Evolutionary conservation across 2,329 filamentous ascomycete species (phyloP), one percentile per base, ranked within the genome.

Genomic region (Pseudopyricularia cyperi): DNA sequence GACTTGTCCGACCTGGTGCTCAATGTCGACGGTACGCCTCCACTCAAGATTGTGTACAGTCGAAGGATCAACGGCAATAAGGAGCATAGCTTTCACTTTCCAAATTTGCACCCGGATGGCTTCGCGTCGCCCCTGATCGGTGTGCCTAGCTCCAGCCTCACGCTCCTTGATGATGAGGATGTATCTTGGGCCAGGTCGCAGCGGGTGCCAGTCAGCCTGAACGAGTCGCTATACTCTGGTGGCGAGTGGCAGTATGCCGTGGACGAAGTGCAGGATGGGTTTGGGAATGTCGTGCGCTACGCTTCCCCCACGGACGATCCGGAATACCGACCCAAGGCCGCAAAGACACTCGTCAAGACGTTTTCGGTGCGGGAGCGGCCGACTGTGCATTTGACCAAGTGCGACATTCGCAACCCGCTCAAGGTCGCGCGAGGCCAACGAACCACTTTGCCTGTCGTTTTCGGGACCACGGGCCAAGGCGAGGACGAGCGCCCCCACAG

Each of bases 21-120:
- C 50, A 82, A 91, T 60, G 88, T 96, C 4, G 77, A 86, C 57
- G 93, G 93, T 17, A 94, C 89, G 0, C 88, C 94, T 3, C 93
- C 93, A 3, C 73, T 98, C 57, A 90, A 90, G 64, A 87, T 98
- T 59, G 87, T 88, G 59, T 98, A 98, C 67, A 93, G 88, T 60
- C 85, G 89, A 52, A 84, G 82, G 7, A 83, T 95, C 59, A 95
- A 97, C 59, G 81, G 82, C 55, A 44, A 44, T 19, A 84, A 87
- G 57, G 82, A 94, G 57, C 83, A 84, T 59, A 87, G 87, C 55
- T 89, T 90, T 58, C 89, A 91, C 56, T 91, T 95, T 59, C 90
- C 97, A 66, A 95, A 88, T 61, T 80, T 98, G 46, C 90, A 95
- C 60, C 90, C 93, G 0, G 89, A 96, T 48, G 87, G 87, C 34